Evolutionary conservation across 1,139 yeast genomes (phyloP).

Genomic region (Arxiozyma bovina): DNA sequence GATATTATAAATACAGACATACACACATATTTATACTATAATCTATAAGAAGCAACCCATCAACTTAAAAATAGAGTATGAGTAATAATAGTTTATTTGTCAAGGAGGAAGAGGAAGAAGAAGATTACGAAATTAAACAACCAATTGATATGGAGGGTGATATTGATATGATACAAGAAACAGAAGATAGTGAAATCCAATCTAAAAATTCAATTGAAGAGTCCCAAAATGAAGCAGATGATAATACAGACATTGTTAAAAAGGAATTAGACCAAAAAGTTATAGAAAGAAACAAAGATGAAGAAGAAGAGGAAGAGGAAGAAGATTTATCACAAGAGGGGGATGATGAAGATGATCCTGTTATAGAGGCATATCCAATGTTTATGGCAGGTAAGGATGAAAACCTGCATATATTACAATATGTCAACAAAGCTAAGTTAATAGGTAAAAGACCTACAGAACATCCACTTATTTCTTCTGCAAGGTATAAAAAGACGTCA

Average conservation of each 20-base stretch:
- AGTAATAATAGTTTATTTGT: slow-evolving; percentile 20
- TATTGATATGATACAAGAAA: slow-evolving; percentile 4
- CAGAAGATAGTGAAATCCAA: background rate
- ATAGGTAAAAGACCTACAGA: slow-evolving; percentile 38
- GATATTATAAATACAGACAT: background rate
- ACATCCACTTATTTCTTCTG: slow-evolving; percentile 38
- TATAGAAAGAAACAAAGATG: background rate
- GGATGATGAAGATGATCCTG: slow-evolving; percentile 56
- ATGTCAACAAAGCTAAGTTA: slow-evolving; percentile 55
- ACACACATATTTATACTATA: background rate
- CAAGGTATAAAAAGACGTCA: slow-evolving; percentile 56
- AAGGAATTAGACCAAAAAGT: background rate
- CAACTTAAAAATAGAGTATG: background rate
- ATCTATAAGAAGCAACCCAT: background rate
- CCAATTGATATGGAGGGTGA: slow-evolving; percentile 7
- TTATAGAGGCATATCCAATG: slow-evolving; percentile 68
- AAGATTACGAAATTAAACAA: slow-evolving; percentile 5
- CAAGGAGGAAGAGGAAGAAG: slow-evolving; percentile 19
- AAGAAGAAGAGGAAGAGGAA: background rate
- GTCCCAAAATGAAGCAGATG: background rate
- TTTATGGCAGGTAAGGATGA: slow-evolving; percentile 33
- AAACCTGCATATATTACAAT: slow-evolving; percentile 49
- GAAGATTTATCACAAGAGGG: slow-evolving; percentile 2
- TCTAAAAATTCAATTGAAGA: background rate
- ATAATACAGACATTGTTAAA: background rate